Evolutionary conservation across 129 eudicot genomes (phyloP).

Genomic region (Lactuca sativa): DNA sequence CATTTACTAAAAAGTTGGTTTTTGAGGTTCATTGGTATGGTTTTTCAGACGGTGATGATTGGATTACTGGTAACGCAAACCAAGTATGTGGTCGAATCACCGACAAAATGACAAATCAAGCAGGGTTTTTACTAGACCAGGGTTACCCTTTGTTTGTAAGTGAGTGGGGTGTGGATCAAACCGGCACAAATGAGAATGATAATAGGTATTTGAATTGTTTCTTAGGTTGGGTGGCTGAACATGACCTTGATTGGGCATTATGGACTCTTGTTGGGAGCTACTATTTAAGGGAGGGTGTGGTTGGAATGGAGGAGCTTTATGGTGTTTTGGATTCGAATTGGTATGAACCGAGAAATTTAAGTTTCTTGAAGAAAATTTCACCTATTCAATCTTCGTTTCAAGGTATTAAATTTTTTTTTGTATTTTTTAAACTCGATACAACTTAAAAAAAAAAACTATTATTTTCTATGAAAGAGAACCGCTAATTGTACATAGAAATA

Average conservation of each 20-base stretch:
- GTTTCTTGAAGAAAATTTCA: constrained; percentile 58
- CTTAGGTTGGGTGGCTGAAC: constrained; percentile 69
- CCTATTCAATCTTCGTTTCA: constrained; percentile 64
- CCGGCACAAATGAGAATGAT: constrained; percentile 74
- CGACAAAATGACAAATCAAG: constrained; percentile 29
- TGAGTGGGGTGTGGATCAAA: constrained; percentile 77
- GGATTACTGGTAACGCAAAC: constrained; percentile 64
- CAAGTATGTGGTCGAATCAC: constrained; percentile 62
- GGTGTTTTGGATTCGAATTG: constrained; percentile 67
- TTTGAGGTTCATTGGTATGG: constrained; percentile 82
- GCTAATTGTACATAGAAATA: not conserved
- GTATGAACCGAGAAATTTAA: constrained; percentile 57
- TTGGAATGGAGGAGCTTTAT: constrained; percentile 60
- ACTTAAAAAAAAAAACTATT: not conserved
- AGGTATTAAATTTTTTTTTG: constrained; percentile 35
- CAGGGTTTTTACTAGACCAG: constrained; percentile 61
- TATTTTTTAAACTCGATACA: not conserved
- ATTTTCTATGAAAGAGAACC: not conserved
- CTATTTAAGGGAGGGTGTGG: constrained; percentile 66
- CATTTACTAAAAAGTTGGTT: constrained; percentile 56
- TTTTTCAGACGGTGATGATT: constrained; percentile 58
- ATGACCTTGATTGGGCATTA: constrained; percentile 79
- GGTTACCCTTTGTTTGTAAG: constrained; percentile 89
- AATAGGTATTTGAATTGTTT: constrained; percentile 75
- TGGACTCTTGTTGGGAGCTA: constrained; percentile 82